phyloP scores from a whole-genome alignment of 805 yeast species.

The Candida ortonii region DNA sequence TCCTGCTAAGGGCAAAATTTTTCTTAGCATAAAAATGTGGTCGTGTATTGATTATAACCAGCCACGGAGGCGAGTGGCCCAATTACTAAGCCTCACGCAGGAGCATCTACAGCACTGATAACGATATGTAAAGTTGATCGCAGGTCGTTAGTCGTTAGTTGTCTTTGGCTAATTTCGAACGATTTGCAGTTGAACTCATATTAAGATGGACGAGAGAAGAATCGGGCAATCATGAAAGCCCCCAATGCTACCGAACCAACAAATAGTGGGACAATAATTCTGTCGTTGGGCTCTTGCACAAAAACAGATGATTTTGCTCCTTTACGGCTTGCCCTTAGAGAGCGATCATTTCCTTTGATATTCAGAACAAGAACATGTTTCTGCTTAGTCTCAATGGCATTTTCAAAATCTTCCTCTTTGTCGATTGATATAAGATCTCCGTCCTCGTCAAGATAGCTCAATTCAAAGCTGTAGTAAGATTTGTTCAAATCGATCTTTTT shows the following conservation, averaged over 20 bases:
- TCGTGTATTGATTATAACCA: constrained; percentile 1
- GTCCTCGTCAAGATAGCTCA: constrained; percentile 40
- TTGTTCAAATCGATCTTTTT: constrained; percentile 25
- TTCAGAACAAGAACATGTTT: constrained; percentile 17
- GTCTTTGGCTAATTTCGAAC: no score
- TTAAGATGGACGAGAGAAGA: constrained; percentile 3
- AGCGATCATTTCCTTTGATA: constrained; percentile 5
- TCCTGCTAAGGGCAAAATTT: constrained; percentile 17
- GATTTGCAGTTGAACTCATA: no score
- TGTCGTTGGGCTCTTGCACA: not conserved
- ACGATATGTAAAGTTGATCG: no score
- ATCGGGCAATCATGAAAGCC: constrained; percentile 6
- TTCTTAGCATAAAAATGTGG: constrained; percentile 5
- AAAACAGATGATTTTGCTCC: not conserved
- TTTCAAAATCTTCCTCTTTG: constrained; percentile 35
- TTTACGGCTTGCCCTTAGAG: not conserved
- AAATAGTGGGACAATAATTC: constrained; percentile 2
- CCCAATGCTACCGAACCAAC: constrained; percentile 10
- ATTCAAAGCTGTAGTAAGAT: constrained; percentile 22
- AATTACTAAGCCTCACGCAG: no score
- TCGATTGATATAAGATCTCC: constrained; percentile 34
- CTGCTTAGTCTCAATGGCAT: constrained; percentile 19
- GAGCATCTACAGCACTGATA: no score
- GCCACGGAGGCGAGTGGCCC: not conserved
- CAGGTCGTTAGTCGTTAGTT: no score